Conservation (phyloP, 2,329 filamentous ascomycete genomes). For the Colletotrichum limetticola region DNA sequence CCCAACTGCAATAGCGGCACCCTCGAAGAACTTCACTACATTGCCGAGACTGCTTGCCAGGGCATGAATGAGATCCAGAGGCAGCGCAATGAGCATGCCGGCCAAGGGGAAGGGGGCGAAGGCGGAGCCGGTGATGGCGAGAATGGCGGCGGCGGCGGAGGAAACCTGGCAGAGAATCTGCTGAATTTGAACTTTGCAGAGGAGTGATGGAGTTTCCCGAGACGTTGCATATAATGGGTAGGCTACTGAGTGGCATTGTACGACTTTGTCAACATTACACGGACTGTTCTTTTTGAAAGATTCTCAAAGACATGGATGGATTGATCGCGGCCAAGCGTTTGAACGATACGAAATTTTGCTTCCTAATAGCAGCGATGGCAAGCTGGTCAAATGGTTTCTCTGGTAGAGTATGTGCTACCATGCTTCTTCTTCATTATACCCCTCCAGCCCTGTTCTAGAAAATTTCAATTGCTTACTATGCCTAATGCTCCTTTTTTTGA, state of each 20-base stretch:
- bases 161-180: conserved; percentile 29
- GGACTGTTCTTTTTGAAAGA: too few relatives aligned
- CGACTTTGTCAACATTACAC: background rate
- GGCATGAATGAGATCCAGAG: conserved; percentile 56
- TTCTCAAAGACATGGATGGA: background rate
- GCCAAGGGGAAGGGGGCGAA: conserved; percentile 4
- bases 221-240: background rate
- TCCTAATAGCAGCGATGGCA: conserved; percentile 4
- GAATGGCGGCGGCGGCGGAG: background rate
- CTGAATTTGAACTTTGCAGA: conserved; percentile 29
- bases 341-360: background rate
- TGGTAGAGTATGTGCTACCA: conserved; percentile 13
- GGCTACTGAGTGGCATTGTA: background rate
- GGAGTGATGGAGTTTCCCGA: background rate
- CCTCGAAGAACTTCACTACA: conserved; percentile 55
- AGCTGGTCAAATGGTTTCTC: conserved; percentile 21
- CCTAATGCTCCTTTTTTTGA: background rate
- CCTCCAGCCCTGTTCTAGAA: conserved; percentile 24
- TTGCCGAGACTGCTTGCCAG: conserved; percentile 55
- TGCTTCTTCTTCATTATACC: conserved; percentile 18
- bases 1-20: conserved; percentile 55
- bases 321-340: background rate
- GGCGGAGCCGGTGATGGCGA: background rate
- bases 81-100: conserved; percentile 22
- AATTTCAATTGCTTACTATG: conserved; percentile 28